These are phyloP conservation scores for Calycina herbarum DNA, from an alignment of 2,329 filamentous ascomycete species.

Conservation along the genomic window DNA sequence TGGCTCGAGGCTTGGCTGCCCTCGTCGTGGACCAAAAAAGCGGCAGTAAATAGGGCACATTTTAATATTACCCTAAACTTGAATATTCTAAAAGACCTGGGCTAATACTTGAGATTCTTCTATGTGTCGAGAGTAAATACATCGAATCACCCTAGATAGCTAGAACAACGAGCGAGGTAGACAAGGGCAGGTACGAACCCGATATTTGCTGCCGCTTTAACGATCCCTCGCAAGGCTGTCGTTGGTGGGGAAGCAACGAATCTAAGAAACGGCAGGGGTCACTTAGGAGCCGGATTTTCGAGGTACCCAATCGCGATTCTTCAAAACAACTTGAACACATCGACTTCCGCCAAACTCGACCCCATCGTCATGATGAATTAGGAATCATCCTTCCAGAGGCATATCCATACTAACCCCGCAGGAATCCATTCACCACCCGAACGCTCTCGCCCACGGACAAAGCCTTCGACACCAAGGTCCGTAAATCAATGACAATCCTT, in stretches of 20 bases:
- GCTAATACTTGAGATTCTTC: too few relatives aligned
- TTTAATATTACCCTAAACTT: too few relatives aligned
- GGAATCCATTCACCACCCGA: background rate
- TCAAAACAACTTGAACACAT: constrained; percentile 7
- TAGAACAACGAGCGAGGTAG: too few relatives aligned
- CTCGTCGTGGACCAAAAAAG: too few relatives aligned
- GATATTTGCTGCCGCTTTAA: too few relatives aligned
- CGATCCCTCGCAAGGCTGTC: background rate
- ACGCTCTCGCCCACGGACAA: background rate
- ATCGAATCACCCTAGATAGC: too few relatives aligned
- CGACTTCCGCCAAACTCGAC: background rate
- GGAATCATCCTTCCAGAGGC: background rate
- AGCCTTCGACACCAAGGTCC: background rate
- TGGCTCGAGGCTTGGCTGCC: too few relatives aligned
- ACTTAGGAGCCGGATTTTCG: background rate
- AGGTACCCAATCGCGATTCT: background rate
- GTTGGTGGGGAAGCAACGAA: constrained; percentile 3
- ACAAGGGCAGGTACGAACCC: too few relatives aligned
- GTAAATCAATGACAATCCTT: constrained; percentile 6
- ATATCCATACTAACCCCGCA: constrained; percentile 29
- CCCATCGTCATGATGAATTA: background rate
- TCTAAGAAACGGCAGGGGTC: background rate
- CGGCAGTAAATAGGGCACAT: too few relatives aligned
- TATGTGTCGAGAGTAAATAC: too few relatives aligned
- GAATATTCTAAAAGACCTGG: too few relatives aligned